A percentile compares a stretch with the other conserved stretches of the same genome.
Evolutionary conservation across 306 rosid genomes (phyloP).

Genomic region (Trifolium subterraneum): DNA sequence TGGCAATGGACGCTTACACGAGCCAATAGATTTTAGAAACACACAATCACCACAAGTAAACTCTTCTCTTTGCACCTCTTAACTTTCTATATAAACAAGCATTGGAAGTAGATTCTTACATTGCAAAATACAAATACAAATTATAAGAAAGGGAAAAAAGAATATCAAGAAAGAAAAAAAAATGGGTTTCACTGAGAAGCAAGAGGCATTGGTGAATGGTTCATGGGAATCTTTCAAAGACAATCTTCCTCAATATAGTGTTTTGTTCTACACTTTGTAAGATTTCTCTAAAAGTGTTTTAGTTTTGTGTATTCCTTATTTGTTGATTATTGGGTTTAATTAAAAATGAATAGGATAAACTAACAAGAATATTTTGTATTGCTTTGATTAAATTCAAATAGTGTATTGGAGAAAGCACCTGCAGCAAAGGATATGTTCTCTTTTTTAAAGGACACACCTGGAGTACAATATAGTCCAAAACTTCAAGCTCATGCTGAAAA

Average conservation of each 20-base stretch:
- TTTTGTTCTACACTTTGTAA: slow-evolving; percentile 44
- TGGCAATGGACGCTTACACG: neutral
- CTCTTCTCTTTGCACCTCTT: neutral
- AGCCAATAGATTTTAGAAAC: neutral
- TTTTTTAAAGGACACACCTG: slow-evolving; percentile 34
- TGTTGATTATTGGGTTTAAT: neutral
- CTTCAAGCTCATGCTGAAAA: slow-evolving; percentile 39
- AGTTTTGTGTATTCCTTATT: neutral
- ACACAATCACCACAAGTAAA: neutral
- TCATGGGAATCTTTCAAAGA: slow-evolving; percentile 38
- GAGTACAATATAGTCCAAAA: slow-evolving; percentile 30
- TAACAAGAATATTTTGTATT: neutral
- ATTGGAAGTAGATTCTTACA: neutral
- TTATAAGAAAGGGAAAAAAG: neutral
- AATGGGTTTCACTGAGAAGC: slow-evolving; percentile 37
- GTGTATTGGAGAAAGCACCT: slow-evolving; percentile 46
- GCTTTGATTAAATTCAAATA: slow-evolving; percentile 1
- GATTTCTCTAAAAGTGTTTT: neutral
- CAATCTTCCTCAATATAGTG: slow-evolving; percentile 32
- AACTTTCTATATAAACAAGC: slow-evolving; percentile 15
- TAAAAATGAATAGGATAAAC: neutral
- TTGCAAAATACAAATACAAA: neutral
- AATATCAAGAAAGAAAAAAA: neutral
- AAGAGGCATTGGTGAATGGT: slow-evolving; percentile 41
- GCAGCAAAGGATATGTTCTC: slow-evolving; percentile 42